phyloP scores from a whole-genome alignment of 495 filamentous ascomycete genomes.

The Aspergillus panamensis region DNA sequence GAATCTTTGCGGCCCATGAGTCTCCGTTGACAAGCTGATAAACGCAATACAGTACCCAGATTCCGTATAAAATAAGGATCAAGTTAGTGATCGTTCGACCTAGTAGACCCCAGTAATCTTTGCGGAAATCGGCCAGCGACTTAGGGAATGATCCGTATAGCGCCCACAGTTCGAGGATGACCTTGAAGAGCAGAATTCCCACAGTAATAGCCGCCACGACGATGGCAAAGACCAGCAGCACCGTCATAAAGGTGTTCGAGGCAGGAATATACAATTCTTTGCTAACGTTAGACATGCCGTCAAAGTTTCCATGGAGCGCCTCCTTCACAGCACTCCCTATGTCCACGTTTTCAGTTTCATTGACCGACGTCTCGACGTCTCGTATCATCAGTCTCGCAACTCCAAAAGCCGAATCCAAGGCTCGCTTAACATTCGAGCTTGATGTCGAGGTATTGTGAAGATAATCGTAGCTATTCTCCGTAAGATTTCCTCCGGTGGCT shows the following conservation, averaged over 20 bases:
- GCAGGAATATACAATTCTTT: conserved; percentile 79
- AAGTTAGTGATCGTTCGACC: conserved; percentile 84
- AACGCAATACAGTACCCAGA: conserved; percentile 94
- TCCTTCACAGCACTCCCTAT: conserved; percentile 25
- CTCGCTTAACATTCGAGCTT: conserved; percentile 51
- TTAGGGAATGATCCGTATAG: conserved; percentile 85
- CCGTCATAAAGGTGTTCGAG: conserved; percentile 94
- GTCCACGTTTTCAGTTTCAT: conserved; percentile 26
- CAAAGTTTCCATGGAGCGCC: conserved; percentile 48
- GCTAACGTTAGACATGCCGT: conserved; percentile 70
- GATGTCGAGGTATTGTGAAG: conserved; percentile 57
- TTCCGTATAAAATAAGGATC: conserved; percentile 88
- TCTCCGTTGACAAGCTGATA: conserved; percentile 93
- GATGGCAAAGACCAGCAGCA: conserved; percentile 83
- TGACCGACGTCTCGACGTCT: conserved; percentile 45
- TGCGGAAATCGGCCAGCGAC: conserved; percentile 76
- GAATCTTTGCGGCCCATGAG: conserved; percentile 87
- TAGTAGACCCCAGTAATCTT: conserved; percentile 92
- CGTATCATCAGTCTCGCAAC: conserved; percentile 49
- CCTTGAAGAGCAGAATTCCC: conserved; percentile 84
- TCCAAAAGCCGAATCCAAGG: conserved; percentile 44
- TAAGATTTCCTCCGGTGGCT: conserved; percentile 82
- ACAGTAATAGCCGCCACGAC: conserved; percentile 81
- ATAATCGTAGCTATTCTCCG: conserved; percentile 69
- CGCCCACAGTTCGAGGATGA: conserved; percentile 88